Base-by-base conservation (phyloP, 2,329 filamentous ascomycete species). In the Aspergillus candidus region DNA sequence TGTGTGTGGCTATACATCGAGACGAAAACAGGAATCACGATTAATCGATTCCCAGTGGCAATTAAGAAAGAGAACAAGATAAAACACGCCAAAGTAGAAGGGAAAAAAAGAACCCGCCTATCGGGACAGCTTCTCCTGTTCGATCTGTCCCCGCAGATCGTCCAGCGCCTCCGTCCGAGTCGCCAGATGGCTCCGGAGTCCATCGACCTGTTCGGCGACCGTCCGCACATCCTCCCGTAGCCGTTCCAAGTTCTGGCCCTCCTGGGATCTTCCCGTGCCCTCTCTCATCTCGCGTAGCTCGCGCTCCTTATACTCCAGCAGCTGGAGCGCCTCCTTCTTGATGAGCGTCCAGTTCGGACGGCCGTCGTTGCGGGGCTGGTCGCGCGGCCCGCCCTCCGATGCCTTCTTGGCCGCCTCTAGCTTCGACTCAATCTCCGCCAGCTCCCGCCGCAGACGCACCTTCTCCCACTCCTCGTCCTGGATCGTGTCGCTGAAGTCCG, bases 401-500 rank as follows among this genome's bases (percentile, higher is more conserved):
- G 82, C 80, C 45, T 82, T 77, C 69, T 94, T 89, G 1, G 95
- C 84, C 46, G 85, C 83, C 31, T 83, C 81, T 50, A 96, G 84
- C 73, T 94, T 94, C 44, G 84, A 78, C 58, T 98, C 90, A 22
- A 98, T 73, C 57, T 97, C 91, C 17, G 82, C 78, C 29, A 98
- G 79, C 68, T 97, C 89, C 63, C 93, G 90, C 76, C 94, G 91
- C 53, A 98, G 76, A 42, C 90, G 80, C 35, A 97, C 93, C 68
- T 97, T 93, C 68, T 98, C 93, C 89, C 93, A 97, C 64, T 98
- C 93, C 59, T 83, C 82, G 18, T 94, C 91, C 48, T 86, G 86
- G 63, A 89, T 87, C 51, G 87, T 85, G 32, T 79, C 77, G 46
- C 82, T 85, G 65, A 97, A 97, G 71, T 98, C 90, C 1, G 93